Percentiles rank a stretch among this genome's conserved stretches.
phyloP scores from a whole-genome alignment of 2,329 filamentous ascomycete genomes.

The Venturia aucupariae region DNA sequence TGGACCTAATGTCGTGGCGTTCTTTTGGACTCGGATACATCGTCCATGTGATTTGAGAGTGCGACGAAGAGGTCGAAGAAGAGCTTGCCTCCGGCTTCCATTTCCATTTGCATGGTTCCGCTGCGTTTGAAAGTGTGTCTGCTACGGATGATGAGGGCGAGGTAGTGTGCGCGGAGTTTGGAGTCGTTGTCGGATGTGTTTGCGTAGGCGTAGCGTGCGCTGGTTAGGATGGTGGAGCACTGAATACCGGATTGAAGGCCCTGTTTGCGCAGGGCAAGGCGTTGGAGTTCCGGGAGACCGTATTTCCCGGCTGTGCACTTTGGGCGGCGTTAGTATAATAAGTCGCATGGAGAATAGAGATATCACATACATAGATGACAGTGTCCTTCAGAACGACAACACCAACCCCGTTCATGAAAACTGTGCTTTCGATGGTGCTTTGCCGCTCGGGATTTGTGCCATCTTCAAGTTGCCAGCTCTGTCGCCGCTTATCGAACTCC shows the following conservation, averaged over 20 bases:
- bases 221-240: constrained; percentile 74
- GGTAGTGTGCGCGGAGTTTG: constrained; percentile 83
- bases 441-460: constrained; percentile 40
- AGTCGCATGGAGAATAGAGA: constrained; percentile 6
- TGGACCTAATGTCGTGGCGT: constrained; percentile 6
- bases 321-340: constrained; percentile 15
- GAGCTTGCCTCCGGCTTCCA: constrained; percentile 76
- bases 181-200: constrained; percentile 85
- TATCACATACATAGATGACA: constrained; percentile 59
- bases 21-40: neutral
- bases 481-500: constrained; percentile 68
- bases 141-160: constrained; percentile 83
- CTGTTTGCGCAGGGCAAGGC: constrained; percentile 77
- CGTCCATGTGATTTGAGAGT: constrained; percentile 75
- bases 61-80: constrained; percentile 95
- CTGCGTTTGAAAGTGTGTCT: constrained; percentile 85
- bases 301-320: constrained; percentile 75
- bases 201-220: constrained; percentile 81
- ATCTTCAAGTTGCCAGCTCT: constrained; percentile 75
- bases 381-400: constrained; percentile 76
- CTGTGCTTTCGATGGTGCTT: constrained; percentile 19
- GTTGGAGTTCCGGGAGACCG: constrained; percentile 73
- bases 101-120: constrained; percentile 91
- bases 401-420: constrained; percentile 57
- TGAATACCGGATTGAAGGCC: constrained; percentile 78